Base-by-base conservation (phyloP, 805 yeast species). In the Spathaspora girioi region DNA sequence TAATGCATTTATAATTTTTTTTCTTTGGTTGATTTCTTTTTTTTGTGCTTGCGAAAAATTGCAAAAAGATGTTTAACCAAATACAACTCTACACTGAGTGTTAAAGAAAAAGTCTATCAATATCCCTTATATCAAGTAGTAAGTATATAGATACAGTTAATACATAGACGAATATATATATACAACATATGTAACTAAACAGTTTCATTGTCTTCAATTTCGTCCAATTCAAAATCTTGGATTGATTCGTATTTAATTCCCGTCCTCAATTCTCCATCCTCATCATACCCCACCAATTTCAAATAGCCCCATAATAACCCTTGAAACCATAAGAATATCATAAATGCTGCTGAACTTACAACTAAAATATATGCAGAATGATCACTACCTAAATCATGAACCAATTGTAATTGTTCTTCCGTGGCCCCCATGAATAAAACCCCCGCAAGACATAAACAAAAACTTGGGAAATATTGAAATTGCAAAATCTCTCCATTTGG, bases 361-460 rank as follows among this genome's bases (percentile, higher is more conserved):
- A 86, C 79, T 69, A 93, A 71, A 38, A 88, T 80, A 66, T 93
- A 93, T 0, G 96, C 82, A 46, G 93, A 83, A 59, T 88, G 94
- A 67, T 89, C 97, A 3, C 96, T 86, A 1, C 90, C 89, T 57
- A 88, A 75, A 57, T 82, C 83, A 49, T 82, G 70, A 1, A 92
- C 89, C 53, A 89, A 71, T 9, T 69, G 68, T 59, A 93, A 73
- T 64, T 92, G 97, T 65, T 93, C 96, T 64, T 92, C 97, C 55
- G 80, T 92, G 19, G 98, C 98, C 26, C 89, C 82, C 97, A 92
- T 92, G 65, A 93, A 93, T 55, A 89, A 62, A 7, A 87, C 66
- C 1, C 98, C 98, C 1, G 93, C 73, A 56, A 88, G 80, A 2
- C 90, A 80, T 48, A 93, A 73, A 49, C 90, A 80, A 65, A 90